These are phyloP conservation scores for Metschnikowia noctiluminum DNA, from an alignment of 805 yeast species.

Conservation along the genomic window DNA sequence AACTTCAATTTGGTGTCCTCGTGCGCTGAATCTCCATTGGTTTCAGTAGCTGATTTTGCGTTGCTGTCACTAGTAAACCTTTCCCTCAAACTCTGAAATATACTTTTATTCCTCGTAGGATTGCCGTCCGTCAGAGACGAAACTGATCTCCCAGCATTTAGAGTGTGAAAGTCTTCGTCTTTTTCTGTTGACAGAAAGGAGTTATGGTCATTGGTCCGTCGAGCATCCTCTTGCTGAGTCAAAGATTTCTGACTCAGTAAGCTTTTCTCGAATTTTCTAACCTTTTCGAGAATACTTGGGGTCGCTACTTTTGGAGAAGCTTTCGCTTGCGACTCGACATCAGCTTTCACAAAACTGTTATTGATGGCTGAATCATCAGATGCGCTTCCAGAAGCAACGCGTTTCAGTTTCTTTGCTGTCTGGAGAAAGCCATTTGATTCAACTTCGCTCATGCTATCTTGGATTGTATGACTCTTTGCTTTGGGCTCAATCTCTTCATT, in stretches of 20 bases:
- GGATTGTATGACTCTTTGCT: not conserved
- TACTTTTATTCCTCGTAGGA: constrained; percentile 23
- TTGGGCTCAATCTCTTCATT: not conserved
- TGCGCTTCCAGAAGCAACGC: not conserved
- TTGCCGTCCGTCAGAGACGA: constrained; percentile 7
- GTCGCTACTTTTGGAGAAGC: constrained; percentile 1
- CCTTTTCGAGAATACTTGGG: constrained; percentile 9
- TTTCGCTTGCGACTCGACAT: not conserved
- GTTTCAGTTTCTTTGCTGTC: not conserved
- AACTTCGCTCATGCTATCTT: not conserved
- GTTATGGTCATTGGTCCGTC: not conserved
- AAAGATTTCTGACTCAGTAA: not conserved
- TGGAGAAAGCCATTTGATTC: not conserved
- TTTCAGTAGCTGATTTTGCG: not conserved
- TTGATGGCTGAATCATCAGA: too few species aligned
- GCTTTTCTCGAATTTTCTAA: constrained; percentile 4
- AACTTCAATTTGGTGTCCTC: not conserved
- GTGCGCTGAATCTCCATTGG: not conserved
- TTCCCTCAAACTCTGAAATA: constrained; percentile 35
- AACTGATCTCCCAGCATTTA: not conserved
- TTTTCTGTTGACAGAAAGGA: not conserved
- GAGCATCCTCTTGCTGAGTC: not conserved
- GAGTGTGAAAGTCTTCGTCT: not conserved
- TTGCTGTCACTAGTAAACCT: constrained; percentile 21
- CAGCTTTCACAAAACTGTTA: not conserved